Base-by-base conservation (phyloP, 2,329 filamentous ascomycete species). In the Dactylellina sp. region DNA sequence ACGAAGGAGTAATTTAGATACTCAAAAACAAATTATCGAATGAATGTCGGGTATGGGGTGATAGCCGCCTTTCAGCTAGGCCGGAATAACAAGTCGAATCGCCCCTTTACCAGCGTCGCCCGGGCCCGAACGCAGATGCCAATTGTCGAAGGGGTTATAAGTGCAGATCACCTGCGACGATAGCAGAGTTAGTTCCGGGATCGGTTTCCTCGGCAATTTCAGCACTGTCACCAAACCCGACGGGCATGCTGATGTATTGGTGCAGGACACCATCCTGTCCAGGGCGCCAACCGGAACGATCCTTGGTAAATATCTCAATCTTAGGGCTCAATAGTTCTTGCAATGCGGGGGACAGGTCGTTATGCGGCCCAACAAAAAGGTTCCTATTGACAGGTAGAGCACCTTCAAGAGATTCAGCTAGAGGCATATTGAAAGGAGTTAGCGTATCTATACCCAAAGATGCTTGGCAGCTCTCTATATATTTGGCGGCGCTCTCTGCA, bases 381-480 rank as follows among this genome's bases (percentile, higher is more conserved):
- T 75, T 75, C 37, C 71, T 60, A 32, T 75, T 75, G 12, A 75
- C 64, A 5, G 71, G 63, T 9, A 75, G 46, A 5, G 71, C 63
- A 20, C 71, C 71, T 4, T 75, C 71, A n/a, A 75, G 71, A 28
- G 71, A 75, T 59, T 75, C 71, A 25, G 71, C 71, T 75, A 32
- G 32, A 63, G 5, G 20, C 18, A 52, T 18, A 53, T 50, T 59
- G 11, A 20, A 40, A 28, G 42, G n/a, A 20, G 42, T 74, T 62
- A 74, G 70, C 47, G 16, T 52, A 39, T 6, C 37, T 52, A 16
- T 7, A 50, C 39, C 28, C 11, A 22, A 1, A 32, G 28, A 35
- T 57, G 47, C 28, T 57, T 66, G 24, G 49, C 32, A 59, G 22
- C 42, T 20, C 3, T 49, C 35, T 55, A 61, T 49, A 62, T 47